Conservation (phyloP, 768 basidiomycete species). For the Leccinum olivaceopallidum region DNA sequence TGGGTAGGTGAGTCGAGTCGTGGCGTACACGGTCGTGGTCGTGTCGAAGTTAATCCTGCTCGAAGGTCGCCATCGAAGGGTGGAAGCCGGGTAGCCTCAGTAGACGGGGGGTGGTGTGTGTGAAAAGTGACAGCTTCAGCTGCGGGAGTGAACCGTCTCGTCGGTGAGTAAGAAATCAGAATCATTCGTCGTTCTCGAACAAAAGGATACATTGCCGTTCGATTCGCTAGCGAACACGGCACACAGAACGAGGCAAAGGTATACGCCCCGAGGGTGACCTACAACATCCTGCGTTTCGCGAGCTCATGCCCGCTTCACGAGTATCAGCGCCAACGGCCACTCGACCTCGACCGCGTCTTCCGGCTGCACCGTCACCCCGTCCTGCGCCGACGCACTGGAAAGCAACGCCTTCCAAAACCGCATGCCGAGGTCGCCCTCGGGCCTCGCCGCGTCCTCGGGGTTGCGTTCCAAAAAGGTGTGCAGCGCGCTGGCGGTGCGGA, state of each 20-base stretch:
- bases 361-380: conserved; percentile 10
- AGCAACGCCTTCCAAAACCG: conserved; percentile 61
- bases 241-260: neutral
- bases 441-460: conserved; percentile 51
- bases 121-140: neutral
- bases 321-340: conserved; percentile 42
- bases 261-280: neutral
- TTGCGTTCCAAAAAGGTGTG: conserved; percentile 65
- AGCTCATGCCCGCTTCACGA: conserved; percentile 14
- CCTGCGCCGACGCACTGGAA: conserved; percentile 35
- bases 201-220: neutral
- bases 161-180: neutral
- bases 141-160: neutral
- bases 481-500: conserved; percentile 70
- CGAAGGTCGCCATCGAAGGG: conserved; percentile 62
- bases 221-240: neutral
- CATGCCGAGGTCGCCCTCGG: conserved; percentile 63
- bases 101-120: neutral
- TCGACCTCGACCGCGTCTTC: conserved; percentile 39
- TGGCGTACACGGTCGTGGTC: conserved; percentile 44
- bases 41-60: conserved; percentile 65
- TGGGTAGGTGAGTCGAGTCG: conserved; percentile 72
- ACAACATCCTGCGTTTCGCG: neutral
- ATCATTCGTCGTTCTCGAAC: neutral
- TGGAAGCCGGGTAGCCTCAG: neutral